Percentiles rank a stretch among this genome's conserved stretches.
Evolutionary conservation across 1,284 basidiomycete genomes (phyloP).

Genomic region (Papiliotrema laurentii): DNA sequence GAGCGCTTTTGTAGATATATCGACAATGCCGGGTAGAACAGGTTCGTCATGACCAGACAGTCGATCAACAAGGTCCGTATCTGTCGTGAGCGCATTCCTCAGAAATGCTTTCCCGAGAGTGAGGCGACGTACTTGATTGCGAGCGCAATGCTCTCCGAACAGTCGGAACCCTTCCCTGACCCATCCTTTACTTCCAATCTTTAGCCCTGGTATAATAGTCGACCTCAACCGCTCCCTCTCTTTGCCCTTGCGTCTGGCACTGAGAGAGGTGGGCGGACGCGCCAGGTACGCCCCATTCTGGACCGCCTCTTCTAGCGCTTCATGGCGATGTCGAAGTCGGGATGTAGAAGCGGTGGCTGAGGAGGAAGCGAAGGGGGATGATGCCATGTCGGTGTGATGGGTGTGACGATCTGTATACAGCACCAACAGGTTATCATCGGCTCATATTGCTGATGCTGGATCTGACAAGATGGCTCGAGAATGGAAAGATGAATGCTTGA

Average conservation of each 20-base stretch:
- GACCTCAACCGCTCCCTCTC: background rate
- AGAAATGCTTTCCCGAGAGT: background rate
- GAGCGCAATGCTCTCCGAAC: constrained; percentile 47
- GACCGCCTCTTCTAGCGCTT: background rate
- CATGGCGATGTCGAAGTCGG: background rate
- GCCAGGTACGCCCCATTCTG: background rate
- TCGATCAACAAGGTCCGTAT: constrained; percentile 91
- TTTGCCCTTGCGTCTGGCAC: background rate
- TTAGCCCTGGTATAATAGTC: background rate
- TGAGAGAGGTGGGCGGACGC: background rate
- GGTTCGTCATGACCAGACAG: constrained; percentile 88
- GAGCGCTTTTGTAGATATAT: constrained; percentile 61
- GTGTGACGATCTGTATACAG: background rate
- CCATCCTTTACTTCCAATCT: constrained; percentile 20
- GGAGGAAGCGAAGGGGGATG: background rate
- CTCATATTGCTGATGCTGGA: too few species aligned
- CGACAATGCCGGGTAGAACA: constrained; percentile 87
- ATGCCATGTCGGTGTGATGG: background rate
- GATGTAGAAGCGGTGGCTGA: background rate
- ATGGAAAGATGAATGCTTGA: too few species aligned
- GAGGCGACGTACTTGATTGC: constrained; percentile 40
- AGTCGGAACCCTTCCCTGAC: constrained; percentile 36
- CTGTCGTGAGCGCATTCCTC: constrained; percentile 43
- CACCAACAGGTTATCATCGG: too few species aligned
- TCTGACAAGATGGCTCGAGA: too few species aligned